These are phyloP conservation scores for Mycena sanguinolenta DNA, from an alignment of 768 basidiomycete genomes.

Conservation along the genomic window DNA sequence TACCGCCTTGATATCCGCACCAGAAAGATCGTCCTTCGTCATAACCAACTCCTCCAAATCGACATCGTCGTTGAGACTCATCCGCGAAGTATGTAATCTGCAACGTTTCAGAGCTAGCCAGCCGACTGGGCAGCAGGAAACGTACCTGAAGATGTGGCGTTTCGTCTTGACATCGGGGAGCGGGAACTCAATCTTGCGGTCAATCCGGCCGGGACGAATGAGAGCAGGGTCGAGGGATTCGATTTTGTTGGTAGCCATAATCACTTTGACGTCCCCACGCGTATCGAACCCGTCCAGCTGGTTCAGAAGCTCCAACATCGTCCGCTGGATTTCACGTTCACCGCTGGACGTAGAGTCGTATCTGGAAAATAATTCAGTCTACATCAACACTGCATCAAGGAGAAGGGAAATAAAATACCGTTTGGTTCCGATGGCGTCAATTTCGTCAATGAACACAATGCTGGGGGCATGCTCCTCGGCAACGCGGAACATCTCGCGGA, in stretches of 20 bases:
- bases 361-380: constrained; percentile 58
- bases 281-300: constrained; percentile 99
- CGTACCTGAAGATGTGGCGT: constrained; percentile 95
- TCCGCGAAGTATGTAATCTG: constrained; percentile 93
- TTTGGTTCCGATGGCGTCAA: constrained; percentile 98
- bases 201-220: constrained; percentile 98
- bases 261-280: constrained; percentile 99
- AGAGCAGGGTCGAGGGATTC: constrained; percentile 98
- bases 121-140: not conserved
- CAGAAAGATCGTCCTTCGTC: constrained; percentile 95
- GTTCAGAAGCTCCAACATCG: constrained; percentile 98
- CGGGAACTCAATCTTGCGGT: constrained; percentile 98
- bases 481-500: constrained; percentile 95
- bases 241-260: constrained; percentile 99
- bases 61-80: constrained; percentile 90
- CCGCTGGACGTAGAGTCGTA: constrained; percentile 99
- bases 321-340: constrained; percentile 98
- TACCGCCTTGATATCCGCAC: constrained; percentile 99
- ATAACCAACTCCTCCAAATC: constrained; percentile 96
- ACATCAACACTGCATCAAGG: constrained; percentile 11
- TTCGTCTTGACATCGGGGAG: constrained; percentile 99
- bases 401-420: constrained; percentile 65
- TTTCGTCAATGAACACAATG: constrained; percentile 99
- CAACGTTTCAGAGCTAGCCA: constrained; percentile 23
- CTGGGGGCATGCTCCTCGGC: constrained; percentile 98